Evolutionary conservation across 1,139 yeast species (phyloP).

Genomic region (Chernovozyma sophiae-reginae): DNA sequence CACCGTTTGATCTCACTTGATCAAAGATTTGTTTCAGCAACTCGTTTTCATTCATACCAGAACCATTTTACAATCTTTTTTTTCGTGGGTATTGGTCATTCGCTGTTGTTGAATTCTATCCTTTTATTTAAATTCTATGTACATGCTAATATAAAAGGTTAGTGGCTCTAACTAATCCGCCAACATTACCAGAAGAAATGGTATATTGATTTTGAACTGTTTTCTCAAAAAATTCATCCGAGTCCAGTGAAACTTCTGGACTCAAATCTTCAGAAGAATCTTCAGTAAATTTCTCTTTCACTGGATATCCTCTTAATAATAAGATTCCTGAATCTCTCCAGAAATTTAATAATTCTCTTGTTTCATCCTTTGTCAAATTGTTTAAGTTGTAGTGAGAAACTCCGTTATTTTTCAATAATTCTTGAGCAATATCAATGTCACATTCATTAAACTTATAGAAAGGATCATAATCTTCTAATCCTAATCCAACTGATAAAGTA

Average conservation of each 20-base stretch:
- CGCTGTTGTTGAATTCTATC: no score
- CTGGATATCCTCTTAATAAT: slow-evolving; percentile 37
- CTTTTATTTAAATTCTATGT: no score
- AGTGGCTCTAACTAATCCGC: slow-evolving; percentile 50
- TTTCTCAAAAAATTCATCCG: slow-evolving; percentile 28
- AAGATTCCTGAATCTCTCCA: slow-evolving; percentile 55
- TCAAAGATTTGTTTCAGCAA: no score
- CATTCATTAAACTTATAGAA: slow-evolving; percentile 50
- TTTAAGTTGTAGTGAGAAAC: slow-evolving; percentile 46
- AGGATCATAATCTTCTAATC: slow-evolving; percentile 50
- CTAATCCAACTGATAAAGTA: slow-evolving; percentile 63
- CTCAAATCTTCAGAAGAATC: slow-evolving; percentile 13
- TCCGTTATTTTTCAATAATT: slow-evolving; percentile 43
- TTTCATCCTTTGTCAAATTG: slow-evolving; percentile 52
- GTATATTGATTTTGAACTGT: slow-evolving; percentile 52
- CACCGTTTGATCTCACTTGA: no score
- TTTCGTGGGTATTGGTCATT: no score
- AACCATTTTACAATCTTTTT: no score
- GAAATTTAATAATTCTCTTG: slow-evolving; percentile 49
- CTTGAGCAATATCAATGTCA: slow-evolving; percentile 52
- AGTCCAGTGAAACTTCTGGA: slow-evolving; percentile 15
- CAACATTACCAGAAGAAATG: slow-evolving; percentile 80
- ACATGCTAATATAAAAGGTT: slow-evolving; percentile 20
- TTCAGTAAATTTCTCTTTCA: slow-evolving; percentile 34
- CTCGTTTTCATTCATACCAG: no score